phyloP scores from a whole-genome alignment of 495 filamentous ascomycete genomes.

The Pyronema domesticum region DNA sequence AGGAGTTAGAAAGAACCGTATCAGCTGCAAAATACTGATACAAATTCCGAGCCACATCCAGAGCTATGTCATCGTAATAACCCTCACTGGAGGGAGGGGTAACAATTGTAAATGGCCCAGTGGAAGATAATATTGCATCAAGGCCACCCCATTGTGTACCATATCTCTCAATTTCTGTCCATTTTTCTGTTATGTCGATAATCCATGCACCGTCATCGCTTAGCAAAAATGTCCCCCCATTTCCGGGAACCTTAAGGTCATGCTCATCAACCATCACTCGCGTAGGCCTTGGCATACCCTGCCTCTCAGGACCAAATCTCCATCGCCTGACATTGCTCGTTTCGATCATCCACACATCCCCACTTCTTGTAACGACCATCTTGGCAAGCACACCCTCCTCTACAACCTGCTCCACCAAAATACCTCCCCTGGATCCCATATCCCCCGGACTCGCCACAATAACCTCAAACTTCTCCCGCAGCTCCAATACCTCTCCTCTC shows the following conservation, averaged over 20 bases:
- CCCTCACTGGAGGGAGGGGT: conserved; percentile 8
- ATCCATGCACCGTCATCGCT: background rate
- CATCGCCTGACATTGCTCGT: conserved; percentile 30
- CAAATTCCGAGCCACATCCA: conserved; percentile 42
- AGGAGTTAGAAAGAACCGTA: conserved; percentile 26
- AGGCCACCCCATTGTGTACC: conserved; percentile 34
- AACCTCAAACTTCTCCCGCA: conserved; percentile 30
- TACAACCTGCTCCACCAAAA: conserved; percentile 32
- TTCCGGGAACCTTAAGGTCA: background rate
- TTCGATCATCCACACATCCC: conserved; percentile 22
- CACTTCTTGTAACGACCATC: conserved; percentile 12
- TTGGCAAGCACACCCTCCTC: conserved; percentile 28
- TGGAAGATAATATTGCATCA: conserved; percentile 34
- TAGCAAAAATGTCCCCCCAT: background rate
- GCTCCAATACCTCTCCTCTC: conserved; percentile 5
- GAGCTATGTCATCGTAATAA: conserved; percentile 25
- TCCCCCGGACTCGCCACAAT: conserved; percentile 33
- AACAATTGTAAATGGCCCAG: conserved; percentile 30
- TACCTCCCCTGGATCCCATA: conserved; percentile 34
- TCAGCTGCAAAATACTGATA: conserved; percentile 43
- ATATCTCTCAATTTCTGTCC: conserved; percentile 22
- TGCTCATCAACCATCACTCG: conserved; percentile 1
- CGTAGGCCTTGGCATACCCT: background rate
- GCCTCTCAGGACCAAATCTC: conserved; percentile 20
- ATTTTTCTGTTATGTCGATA: conserved; percentile 2